Evolutionary conservation across 805 yeast species (phyloP).

Genomic region (Wickerhamiella qilinensis): DNA sequence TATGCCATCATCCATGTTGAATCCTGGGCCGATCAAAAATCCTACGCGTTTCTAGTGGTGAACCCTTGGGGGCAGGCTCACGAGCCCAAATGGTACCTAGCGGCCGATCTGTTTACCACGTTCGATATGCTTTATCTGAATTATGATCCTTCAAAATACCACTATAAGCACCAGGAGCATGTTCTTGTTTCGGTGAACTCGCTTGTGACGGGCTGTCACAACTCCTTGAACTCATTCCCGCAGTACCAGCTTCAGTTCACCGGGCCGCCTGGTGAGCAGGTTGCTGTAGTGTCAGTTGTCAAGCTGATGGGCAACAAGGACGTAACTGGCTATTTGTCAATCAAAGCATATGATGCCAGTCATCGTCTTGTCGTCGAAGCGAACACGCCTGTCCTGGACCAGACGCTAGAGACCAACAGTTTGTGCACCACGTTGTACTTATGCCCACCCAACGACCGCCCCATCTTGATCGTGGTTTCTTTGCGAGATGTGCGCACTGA

Average conservation of each 20-base stretch:
- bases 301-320: background rate
- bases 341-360: background rate
- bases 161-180: background rate
- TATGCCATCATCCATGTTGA: slow-evolving; percentile 44
- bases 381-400: background rate
- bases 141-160: background rate
- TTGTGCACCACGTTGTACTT: background rate
- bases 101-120: background rate
- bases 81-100: background rate
- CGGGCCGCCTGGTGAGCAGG: background rate
- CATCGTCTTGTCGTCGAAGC: background rate
- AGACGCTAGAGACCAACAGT: slow-evolving; percentile 2
- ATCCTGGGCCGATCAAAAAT: slow-evolving; percentile 19
- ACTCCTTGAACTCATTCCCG: background rate
- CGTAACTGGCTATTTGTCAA: background rate
- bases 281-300: background rate
- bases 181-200: background rate
- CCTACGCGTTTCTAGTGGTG: slow-evolving; percentile 7
- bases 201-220: background rate
- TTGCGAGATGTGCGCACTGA: background rate
- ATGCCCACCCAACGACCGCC: background rate
- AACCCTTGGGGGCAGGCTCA: slow-evolving; percentile 6
- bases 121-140: slow-evolving; percentile 6
- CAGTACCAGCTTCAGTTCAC: background rate
- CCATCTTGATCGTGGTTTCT: background rate